Evolutionary conservation across 1,284 basidiomycete genomes (phyloP), one percentile per base, ranked within the genome.

Genomic region (Cerioporus squamosus): DNA sequence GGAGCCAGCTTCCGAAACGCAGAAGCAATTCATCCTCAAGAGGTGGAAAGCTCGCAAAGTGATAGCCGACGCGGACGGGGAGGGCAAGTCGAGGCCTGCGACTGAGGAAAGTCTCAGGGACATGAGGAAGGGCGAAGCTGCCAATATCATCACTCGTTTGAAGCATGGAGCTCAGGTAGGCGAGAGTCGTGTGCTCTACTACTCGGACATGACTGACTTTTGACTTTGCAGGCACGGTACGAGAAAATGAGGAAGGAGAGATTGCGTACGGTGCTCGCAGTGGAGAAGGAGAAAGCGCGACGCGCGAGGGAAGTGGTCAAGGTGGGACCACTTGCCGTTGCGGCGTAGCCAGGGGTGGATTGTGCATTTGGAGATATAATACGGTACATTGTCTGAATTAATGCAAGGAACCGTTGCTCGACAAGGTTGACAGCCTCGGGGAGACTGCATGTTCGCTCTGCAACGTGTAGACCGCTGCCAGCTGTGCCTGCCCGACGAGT

Each of bases 111-210:
- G 70, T 40, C 68, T 86, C 17, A 70, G 68, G 47, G 71, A 60
- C 0, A 67, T 95, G 66, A 92, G 83, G 3, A 93, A 91, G 72
- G 93, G 93, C 1, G 81, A 91, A 62, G 91, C 93, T 29, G 87
- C 86, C 0, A 87, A 87, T 62, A 84, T 94, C 42, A 90, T 95
- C 59, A 87, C 86, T 22, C 83, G 91, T 10, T 61, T 93, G 58
- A 90, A 85, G 69, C 88, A 94, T 68, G 93, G 93, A 22, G 90
- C 88, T 36, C 77, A 84, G 75, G 90, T 90, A 68, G 29, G 75
- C 55, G 22, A 26, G n/a, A 17, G 2, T 10, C 20, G n/a, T 38
- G 6, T 22, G 31, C 24, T 2, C 17, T 18, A n/a, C 7, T 44
- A 5, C 38, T 38, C 59, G 22, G 55, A 18, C 8, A 29, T 20